A percentile compares a stretch with the other conserved stretches of the same genome.
These are phyloP conservation scores for Blastobotrys parvus DNA, from an alignment of 805 yeast genomes.

Conservation along the genomic window DNA sequence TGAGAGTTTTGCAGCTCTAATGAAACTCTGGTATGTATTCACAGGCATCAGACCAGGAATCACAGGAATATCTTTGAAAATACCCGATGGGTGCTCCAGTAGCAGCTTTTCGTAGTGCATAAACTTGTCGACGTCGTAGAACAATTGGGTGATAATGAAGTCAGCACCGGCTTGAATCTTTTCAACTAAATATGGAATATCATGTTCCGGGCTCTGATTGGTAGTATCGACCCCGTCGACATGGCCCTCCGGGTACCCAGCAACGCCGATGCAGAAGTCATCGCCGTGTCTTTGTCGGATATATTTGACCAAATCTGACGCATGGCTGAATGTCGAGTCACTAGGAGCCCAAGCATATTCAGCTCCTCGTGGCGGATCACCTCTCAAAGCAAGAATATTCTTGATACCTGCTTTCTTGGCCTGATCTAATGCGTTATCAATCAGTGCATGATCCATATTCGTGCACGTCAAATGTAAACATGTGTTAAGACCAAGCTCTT, in stretches of 20 bases:
- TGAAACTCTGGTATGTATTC: slow-evolving; percentile 71
- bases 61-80: slow-evolving; percentile 43
- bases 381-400: slow-evolving; percentile 87
- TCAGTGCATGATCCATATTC: slow-evolving; percentile 66
- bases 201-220: slow-evolving; percentile 57
- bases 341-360: slow-evolving; percentile 45
- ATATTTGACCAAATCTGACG: slow-evolving; percentile 79
- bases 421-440: slow-evolving; percentile 66
- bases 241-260: slow-evolving; percentile 97
- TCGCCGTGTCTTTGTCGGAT: slow-evolving; percentile 65
- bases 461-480: slow-evolving; percentile 96
- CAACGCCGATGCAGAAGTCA: slow-evolving; percentile 90
- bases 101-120: slow-evolving; percentile 46
- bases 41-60: slow-evolving; percentile 92
- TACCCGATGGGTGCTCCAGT: slow-evolving; percentile 26
- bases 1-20: slow-evolving; percentile 80
- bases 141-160: slow-evolving; percentile 83
- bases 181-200: slow-evolving; percentile 71
- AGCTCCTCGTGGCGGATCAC: slow-evolving; percentile 83
- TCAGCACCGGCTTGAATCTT: slow-evolving; percentile 94
- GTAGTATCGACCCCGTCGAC: slow-evolving; percentile 71
- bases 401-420: slow-evolving; percentile 76
- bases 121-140: slow-evolving; percentile 79
- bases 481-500: slow-evolving; percentile 73
- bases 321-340: slow-evolving; percentile 58